Conservation (phyloP, 768 basidiomycete species). For the button mushroom (Agaricus bisporus) region DNA sequence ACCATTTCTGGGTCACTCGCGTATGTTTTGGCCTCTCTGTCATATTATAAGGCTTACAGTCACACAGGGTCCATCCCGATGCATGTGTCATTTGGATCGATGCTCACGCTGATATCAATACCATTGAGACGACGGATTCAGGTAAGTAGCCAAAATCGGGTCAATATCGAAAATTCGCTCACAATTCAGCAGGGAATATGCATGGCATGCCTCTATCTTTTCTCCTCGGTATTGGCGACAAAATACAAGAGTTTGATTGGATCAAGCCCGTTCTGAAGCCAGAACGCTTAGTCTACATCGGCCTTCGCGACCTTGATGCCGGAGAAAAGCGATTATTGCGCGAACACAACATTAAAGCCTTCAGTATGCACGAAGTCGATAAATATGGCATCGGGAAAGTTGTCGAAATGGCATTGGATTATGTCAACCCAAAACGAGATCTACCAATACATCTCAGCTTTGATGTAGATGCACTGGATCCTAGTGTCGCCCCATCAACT, state of each 20-base stretch:
- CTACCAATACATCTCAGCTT: conserved; percentile 93
- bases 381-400: conserved; percentile 91
- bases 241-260: conserved; percentile 43
- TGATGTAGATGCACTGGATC: conserved; percentile 94
- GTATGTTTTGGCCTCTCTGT: conserved; percentile 30
- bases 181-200: conserved; percentile 63
- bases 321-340: conserved; percentile 85
- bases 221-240: conserved; percentile 56
- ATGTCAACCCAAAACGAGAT: conserved; percentile 82
- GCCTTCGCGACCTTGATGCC: conserved; percentile 86
- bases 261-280: conserved; percentile 60
- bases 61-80: conserved; percentile 58
- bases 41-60: not conserved
- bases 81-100: conserved; percentile 95
- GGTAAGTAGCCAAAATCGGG: conserved; percentile 31
- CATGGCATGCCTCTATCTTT: conserved; percentile 99
- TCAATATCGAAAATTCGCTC: not conserved
- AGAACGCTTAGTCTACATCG: conserved; percentile 89
- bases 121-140: conserved; percentile 70
- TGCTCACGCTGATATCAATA: conserved; percentile 97
- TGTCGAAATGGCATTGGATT: conserved; percentile 93
- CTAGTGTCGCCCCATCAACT: conserved; percentile 92
- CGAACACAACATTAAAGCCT: conserved; percentile 76
- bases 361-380: conserved; percentile 89
- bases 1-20: conserved; percentile 87